A percentile compares a stretch with the other conserved stretches of the same genome.
Evolutionary conservation across 768 basidiomycete species (phyloP).

Genomic region (Heimioporus sp.): DNA sequence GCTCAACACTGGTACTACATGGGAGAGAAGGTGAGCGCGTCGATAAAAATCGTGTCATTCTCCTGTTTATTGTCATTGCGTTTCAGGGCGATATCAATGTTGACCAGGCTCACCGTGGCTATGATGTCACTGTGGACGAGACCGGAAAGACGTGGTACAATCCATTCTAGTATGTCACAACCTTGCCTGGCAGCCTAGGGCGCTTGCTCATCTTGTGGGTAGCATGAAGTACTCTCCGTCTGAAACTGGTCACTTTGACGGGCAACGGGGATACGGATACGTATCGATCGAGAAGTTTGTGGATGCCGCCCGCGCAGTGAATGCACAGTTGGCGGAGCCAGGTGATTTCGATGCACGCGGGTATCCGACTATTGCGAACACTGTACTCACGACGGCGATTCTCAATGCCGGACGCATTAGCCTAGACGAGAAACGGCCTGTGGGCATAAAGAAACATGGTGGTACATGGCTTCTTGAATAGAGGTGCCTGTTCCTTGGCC

Average conservation of each 20-base stretch:
- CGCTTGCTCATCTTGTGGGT: constrained; percentile 11
- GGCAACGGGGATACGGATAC: constrained; percentile 90
- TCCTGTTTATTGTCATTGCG: not conserved
- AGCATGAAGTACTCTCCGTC: constrained; percentile 96
- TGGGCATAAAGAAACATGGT: constrained; percentile 68
- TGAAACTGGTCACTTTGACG: constrained; percentile 90
- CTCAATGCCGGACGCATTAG: constrained; percentile 89
- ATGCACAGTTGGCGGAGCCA: constrained; percentile 63
- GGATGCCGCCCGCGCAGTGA: constrained; percentile 78
- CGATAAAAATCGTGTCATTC: not conserved
- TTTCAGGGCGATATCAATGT: constrained; percentile 84
- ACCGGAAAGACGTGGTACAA: constrained; percentile 85
- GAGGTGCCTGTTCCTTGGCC: constrained; percentile 11
- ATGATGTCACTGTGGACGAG: constrained; percentile 85
- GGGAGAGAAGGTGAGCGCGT: constrained; percentile 70
- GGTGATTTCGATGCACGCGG: constrained; percentile 76
- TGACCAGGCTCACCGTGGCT: constrained; percentile 93
- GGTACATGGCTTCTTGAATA: constrained; percentile 69
- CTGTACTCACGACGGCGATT: constrained; percentile 83
- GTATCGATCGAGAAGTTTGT: constrained; percentile 92
- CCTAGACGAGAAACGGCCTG: constrained; percentile 85
- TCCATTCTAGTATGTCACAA: constrained; percentile 76
- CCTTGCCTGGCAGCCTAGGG: not conserved
- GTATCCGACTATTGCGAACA: constrained; percentile 86
- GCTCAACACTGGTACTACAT: constrained; percentile 95